Evolutionary conservation across 2,329 filamentous ascomycete species (phyloP).

Genomic region (Fusarium sp.): DNA sequence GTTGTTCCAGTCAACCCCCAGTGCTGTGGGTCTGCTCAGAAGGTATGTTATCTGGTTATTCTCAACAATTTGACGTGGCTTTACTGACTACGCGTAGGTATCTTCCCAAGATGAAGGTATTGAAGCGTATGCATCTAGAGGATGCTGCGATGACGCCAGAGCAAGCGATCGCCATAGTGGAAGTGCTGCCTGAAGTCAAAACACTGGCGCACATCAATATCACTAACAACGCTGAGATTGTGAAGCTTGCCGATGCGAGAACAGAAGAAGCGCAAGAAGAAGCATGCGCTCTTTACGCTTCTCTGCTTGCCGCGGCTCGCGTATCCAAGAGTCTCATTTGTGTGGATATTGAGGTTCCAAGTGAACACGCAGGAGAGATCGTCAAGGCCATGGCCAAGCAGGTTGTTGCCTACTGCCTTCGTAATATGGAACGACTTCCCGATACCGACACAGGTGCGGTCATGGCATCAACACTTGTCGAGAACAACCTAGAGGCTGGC

Average conservation of each 20-base stretch:
- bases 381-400: conserved; percentile 93
- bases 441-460: conserved; percentile 70
- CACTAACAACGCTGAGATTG: conserved; percentile 81
- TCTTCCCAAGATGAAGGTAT: conserved; percentile 78
- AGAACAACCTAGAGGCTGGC: conserved; percentile 49
- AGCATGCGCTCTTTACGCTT: conserved; percentile 92
- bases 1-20: conserved; percentile 80
- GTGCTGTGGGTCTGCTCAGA: conserved; percentile 78
- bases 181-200: conserved; percentile 86
- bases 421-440: conserved; percentile 86
- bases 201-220: conserved; percentile 88
- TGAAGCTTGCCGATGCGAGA: conserved; percentile 77
- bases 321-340: conserved; percentile 87
- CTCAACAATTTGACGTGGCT: not conserved
- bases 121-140: conserved; percentile 88
- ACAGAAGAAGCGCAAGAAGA: conserved; percentile 89
- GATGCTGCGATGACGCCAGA: conserved; percentile 87
- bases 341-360: conserved; percentile 91
- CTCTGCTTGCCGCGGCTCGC: conserved; percentile 86
- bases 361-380: conserved; percentile 84
- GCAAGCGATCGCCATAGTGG: conserved; percentile 90
- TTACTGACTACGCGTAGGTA: conserved; percentile 62
- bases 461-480: conserved; percentile 58
- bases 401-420: conserved; percentile 92
- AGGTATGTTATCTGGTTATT: conserved; percentile 66